Base-by-base conservation (phyloP, 2,329 filamentous ascomycete species). In the Aureobasidium sp. region DNA sequence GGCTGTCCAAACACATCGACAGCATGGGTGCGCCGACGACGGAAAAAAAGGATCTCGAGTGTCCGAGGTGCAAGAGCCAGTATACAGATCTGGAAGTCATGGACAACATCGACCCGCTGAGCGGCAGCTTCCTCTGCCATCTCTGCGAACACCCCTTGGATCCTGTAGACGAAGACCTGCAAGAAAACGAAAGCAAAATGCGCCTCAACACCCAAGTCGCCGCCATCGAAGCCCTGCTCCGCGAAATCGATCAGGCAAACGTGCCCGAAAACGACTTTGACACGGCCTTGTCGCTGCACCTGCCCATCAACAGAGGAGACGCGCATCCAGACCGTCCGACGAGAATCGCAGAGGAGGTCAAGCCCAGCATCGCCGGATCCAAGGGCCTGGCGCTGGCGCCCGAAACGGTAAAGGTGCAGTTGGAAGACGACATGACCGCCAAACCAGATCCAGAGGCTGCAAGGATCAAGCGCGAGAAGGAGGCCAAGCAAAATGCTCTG, bases 1-100 rank as follows among this genome's bases (percentile, higher is more conserved):
- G 87, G 62, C 85, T 97, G 68, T 91, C 92, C 67, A 92, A 93
- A 73, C 86, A 88, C 61, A 91, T 97, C 63, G 92, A 97, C 75
- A 87, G 87, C 17, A 87, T 90, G 63, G 89, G 90, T 17, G 86
- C 90, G 20, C 87, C 90, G 0, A 88, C 87, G 11, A 74, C 75
- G 62, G 93, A 97, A 75, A 89, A 91, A 73, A 97, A 97, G 74
- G 94, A 97, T 72, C 95, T 92, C 70, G 87, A 88, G 64, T 99
- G 94, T 75, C 79, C 82, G 36, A 83, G 85, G 62, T 99, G 94
- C 78, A 86, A 87, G 67, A 83, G 89, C 1, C 89, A 96, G 72
- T 99, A 90, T 84, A 96, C 92, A 2, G 84, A 88, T 66, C 85
- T 97, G 75, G 92, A 97, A 67, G 92, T 95, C 1, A 78, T 97